Evolutionary conservation across 352 stramenopile species (phyloP).

Genomic region (Elongisporangium prolatum): DNA sequence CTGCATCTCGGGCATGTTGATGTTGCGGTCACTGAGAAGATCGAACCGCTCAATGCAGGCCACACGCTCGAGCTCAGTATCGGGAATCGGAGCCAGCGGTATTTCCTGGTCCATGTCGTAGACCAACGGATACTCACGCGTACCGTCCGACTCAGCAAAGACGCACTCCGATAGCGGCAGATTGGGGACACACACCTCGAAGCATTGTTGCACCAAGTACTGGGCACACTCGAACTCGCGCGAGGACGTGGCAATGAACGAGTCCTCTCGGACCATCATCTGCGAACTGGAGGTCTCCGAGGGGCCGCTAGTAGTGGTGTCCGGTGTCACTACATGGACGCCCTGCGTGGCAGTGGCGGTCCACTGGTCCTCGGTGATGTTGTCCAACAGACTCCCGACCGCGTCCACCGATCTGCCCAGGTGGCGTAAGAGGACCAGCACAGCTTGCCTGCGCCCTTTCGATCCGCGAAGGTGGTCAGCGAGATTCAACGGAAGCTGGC

Average conservation of each 20-base stretch:
- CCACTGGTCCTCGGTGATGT: slow-evolving; percentile 37
- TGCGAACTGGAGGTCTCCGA: slow-evolving; percentile 6
- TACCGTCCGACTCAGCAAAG: slow-evolving; percentile 39
- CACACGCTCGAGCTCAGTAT: slow-evolving; percentile 24
- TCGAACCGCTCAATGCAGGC: slow-evolving; percentile 25
- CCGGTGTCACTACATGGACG: slow-evolving; percentile 6
- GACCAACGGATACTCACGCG: slow-evolving; percentile 34
- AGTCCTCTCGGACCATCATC: background rate
- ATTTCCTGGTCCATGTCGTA: slow-evolving; percentile 37
- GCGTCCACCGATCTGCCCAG: slow-evolving; percentile 20
- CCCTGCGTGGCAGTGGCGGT: slow-evolving; percentile 15
- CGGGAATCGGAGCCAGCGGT: slow-evolving; percentile 14
- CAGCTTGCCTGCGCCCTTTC: slow-evolving; percentile 22
- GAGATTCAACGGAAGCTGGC: slow-evolving; percentile 38
- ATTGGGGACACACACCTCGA: slow-evolving; percentile 40
- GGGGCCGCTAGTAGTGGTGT: background rate
- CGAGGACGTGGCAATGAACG: background rate
- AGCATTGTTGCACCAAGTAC: slow-evolving; percentile 57
- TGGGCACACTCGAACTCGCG: slow-evolving; percentile 22
- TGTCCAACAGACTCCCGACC: slow-evolving; percentile 19
- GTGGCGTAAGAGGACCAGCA: slow-evolving; percentile 29
- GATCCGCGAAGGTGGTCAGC: slow-evolving; percentile 30
- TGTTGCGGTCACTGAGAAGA: slow-evolving; percentile 9
- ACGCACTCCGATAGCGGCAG: slow-evolving; percentile 31
- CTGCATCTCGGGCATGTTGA: slow-evolving; percentile 31